phyloP scores from a whole-genome alignment of 1,139 yeast genomes.

The Geotrichum candidum region DNA sequence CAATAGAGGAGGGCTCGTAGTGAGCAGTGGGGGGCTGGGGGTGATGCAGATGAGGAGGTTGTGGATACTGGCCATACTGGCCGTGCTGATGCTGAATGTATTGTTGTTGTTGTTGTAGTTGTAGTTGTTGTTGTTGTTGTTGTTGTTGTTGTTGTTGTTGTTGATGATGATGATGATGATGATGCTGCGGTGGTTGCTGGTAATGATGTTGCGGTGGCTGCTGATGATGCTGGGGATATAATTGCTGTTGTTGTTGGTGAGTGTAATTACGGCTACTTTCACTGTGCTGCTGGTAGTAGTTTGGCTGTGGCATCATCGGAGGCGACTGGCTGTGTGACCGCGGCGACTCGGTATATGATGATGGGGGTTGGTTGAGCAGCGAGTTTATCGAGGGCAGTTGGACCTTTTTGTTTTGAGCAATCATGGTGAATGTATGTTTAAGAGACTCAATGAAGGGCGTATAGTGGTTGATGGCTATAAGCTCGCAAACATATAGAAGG shows the following conservation, averaged over 20 bases:
- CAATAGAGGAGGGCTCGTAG: neutral
- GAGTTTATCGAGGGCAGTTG: slow-evolving; percentile 15
- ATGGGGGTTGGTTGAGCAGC: slow-evolving; percentile 5
- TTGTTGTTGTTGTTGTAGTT: neutral
- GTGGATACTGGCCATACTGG: neutral
- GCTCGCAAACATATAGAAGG: neutral
- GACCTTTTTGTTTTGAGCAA: neutral
- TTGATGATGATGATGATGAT: neutral
- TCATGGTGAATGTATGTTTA: neutral
- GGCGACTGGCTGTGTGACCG: neutral
- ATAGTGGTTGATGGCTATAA: neutral
- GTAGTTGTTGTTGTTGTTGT: too few species aligned
- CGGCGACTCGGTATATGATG: neutral
- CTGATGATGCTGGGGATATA: neutral
- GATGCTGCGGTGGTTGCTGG: neutral
- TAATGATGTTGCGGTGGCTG: too few species aligned
- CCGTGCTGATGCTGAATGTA: neutral
- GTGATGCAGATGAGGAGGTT: neutral
- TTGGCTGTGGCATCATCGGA: slow-evolving; percentile 2
- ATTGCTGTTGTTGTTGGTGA: neutral
- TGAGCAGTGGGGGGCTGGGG: neutral
- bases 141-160: too few species aligned
- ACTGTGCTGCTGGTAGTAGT: neutral
- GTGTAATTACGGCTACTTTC: neutral
- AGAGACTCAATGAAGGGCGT: neutral